These are phyloP conservation scores for Cenococcum geophilum DNA, from an alignment of 495 filamentous ascomycete genomes.

Conservation along the genomic window DNA sequence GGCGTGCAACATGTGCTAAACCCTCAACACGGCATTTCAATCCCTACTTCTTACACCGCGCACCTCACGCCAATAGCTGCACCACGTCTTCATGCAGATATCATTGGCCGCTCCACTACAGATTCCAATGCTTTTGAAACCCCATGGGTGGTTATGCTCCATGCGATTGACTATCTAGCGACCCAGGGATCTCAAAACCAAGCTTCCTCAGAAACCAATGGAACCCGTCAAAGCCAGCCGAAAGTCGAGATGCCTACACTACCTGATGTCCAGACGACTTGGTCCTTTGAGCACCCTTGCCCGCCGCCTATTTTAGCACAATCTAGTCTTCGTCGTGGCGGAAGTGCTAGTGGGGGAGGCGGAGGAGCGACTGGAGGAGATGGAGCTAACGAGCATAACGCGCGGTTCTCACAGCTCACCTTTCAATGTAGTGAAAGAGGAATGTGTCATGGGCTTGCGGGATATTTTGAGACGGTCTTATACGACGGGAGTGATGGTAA, in stretches of 20 bases:
- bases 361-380: slow-evolving; percentile 45
- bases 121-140: slow-evolving; percentile 71
- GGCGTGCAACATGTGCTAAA: slow-evolving; percentile 81
- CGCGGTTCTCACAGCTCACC: slow-evolving; percentile 62
- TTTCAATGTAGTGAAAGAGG: slow-evolving; percentile 70
- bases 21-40: slow-evolving; percentile 73
- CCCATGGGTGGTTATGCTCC: slow-evolving; percentile 89
- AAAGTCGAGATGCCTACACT: slow-evolving; percentile 40
- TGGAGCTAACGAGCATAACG: slow-evolving; percentile 78
- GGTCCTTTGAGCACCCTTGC: slow-evolving; percentile 62
- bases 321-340: slow-evolving; percentile 52
- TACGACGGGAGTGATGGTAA: slow-evolving; percentile 52
- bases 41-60: slow-evolving; percentile 85
- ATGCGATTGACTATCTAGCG: slow-evolving; percentile 78
- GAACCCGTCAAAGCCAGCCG: slow-evolving; percentile 11
- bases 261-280: slow-evolving; percentile 58
- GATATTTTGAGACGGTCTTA: slow-evolving; percentile 92
- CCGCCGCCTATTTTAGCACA: slow-evolving; percentile 46
- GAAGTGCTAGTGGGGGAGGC: slow-evolving; percentile 43
- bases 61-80: slow-evolving; percentile 87
- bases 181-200: slow-evolving; percentile 20
- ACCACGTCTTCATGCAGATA: slow-evolving; percentile 76
- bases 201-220: slow-evolving; percentile 29
- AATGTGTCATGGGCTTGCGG: slow-evolving; percentile 83
- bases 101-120: slow-evolving; percentile 48